phyloP scores from a whole-genome alignment of 1,284 basidiomycete genomes.

The Marasmius sp. region DNA sequence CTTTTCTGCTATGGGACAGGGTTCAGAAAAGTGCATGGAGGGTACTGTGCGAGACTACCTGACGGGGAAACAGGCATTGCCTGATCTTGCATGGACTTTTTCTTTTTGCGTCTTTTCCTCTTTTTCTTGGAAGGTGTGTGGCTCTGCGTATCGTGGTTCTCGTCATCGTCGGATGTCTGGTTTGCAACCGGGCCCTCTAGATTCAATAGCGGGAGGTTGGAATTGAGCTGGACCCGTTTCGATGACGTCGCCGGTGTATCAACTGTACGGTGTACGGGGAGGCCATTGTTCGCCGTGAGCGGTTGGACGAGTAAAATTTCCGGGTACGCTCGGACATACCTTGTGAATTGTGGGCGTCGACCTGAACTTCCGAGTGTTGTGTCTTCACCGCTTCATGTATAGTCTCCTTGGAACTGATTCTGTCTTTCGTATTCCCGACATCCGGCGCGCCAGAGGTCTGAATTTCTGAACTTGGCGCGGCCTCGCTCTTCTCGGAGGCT shows the following conservation, averaged over 20 bases:
- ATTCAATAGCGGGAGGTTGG: conserved; percentile 7
- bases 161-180: conserved; percentile 6
- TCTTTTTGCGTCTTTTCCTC: conserved; percentile 14
- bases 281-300: neutral
- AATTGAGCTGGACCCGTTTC: neutral
- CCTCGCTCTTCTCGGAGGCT: neutral
- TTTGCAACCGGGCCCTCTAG: conserved; percentile 10
- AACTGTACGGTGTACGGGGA: neutral
- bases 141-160: neutral
- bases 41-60: neutral
- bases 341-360: neutral
- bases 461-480: neutral
- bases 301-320: neutral
- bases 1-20: too few relatives aligned
- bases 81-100: conserved; percentile 13
- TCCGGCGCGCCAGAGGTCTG: neutral
- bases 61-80: neutral
- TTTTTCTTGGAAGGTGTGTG: conserved; percentile 6
- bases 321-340: neutral
- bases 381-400: too few relatives aligned
- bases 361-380: too few relatives aligned
- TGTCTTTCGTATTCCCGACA: too few relatives aligned
- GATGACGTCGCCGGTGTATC: neutral
- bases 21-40: neutral
- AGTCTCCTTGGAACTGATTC: too few relatives aligned